A percentile compares a stretch with the other conserved stretches of the same genome.
phyloP scores from a whole-genome alignment of 1,139 yeast genomes.

The Lodderomyces theae region DNA sequence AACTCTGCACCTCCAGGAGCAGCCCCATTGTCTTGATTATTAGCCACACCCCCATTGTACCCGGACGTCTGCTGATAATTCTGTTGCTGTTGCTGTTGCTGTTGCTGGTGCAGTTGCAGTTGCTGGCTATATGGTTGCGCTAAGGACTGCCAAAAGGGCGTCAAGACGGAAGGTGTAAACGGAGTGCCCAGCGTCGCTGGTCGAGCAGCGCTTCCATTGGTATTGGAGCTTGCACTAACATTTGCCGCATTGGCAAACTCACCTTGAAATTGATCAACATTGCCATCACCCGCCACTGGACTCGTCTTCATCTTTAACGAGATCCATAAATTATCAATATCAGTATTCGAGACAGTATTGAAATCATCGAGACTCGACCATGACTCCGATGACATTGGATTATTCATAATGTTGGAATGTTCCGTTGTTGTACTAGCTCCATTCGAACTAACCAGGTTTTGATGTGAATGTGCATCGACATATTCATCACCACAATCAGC shows the following conservation, averaged over 20 bases:
- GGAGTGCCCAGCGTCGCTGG: neutral
- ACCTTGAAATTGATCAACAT: neutral
- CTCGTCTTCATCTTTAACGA: conserved; percentile 20
- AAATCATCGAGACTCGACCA: conserved; percentile 18
- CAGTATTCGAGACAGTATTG: conserved; percentile 27
- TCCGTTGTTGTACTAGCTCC: neutral
- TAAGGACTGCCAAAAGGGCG: conserved; percentile 1
- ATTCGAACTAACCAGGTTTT: neutral
- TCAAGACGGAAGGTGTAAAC: neutral
- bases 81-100: neutral
- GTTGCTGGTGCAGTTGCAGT: neutral
- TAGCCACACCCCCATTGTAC: neutral
- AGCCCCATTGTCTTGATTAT: neutral
- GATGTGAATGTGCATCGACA: neutral
- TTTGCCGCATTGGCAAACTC: neutral
- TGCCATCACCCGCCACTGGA: neutral
- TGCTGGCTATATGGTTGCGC: neutral
- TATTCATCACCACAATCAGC: neutral
- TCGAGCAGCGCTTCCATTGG: neutral
- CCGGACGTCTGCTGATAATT: neutral
- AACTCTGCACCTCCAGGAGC: neutral
- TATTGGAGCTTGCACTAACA: neutral
- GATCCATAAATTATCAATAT: conserved; percentile 39
- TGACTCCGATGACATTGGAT: conserved; percentile 6
- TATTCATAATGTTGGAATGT: neutral